phyloP scores from a whole-genome alignment of 2,329 filamentous ascomycete genomes.

The Aureobasidium leucospermi region DNA sequence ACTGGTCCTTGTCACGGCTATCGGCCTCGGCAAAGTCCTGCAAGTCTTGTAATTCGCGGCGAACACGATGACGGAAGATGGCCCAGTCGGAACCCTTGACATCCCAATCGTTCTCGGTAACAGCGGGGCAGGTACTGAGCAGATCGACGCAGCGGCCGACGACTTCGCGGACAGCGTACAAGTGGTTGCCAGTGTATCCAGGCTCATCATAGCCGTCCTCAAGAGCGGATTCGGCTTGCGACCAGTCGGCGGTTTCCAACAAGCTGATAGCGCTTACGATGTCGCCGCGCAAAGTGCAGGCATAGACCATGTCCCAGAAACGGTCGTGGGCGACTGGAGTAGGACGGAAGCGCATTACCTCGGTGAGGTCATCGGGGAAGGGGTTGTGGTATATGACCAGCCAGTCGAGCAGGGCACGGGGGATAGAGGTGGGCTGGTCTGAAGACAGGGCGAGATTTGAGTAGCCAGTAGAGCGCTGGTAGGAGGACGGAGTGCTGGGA shows the following conservation, averaged over 20 bases:
- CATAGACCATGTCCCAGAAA: constrained; percentile 82
- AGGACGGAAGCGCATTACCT: constrained; percentile 57
- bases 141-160: constrained; percentile 61
- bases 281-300: constrained; percentile 66
- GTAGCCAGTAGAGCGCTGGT: constrained; percentile 15
- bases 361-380: constrained; percentile 58
- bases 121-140: constrained; percentile 65
- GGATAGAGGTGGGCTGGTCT: constrained; percentile 46
- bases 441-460: constrained; percentile 7
- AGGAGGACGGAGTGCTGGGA: constrained; percentile 23
- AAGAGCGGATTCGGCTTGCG: constrained; percentile 57
- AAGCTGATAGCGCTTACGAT: constrained; percentile 60
- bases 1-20: constrained; percentile 39
- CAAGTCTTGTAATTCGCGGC: constrained; percentile 61
- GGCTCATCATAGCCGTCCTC: constrained; percentile 51
- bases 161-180: constrained; percentile 71
- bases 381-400: constrained; percentile 67
- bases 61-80: constrained; percentile 69
- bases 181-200: constrained; percentile 66
- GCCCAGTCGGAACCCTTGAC: constrained; percentile 75
- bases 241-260: constrained; percentile 70
- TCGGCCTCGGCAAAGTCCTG: constrained; percentile 72
- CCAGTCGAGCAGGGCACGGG: constrained; percentile 78
- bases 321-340: constrained; percentile 68
- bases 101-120: constrained; percentile 67